Base-by-base conservation (phyloP, 2,329 filamentous ascomycete species). In the Botrytis hyacinthi region DNA sequence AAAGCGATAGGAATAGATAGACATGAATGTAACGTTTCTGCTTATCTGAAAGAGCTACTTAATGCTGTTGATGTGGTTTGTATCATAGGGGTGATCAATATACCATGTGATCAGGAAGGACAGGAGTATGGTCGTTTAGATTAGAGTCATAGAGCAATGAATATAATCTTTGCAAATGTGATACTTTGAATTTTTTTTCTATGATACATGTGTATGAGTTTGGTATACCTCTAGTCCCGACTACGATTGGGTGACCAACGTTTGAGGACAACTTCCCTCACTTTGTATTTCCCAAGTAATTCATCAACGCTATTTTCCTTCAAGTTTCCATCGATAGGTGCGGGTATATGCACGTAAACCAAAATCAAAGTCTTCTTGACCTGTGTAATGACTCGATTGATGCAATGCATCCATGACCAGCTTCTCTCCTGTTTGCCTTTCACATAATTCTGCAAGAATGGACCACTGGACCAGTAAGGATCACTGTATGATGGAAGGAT, bases 311-410 rank as follows among this genome's bases (percentile, higher is more conserved):
- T 89, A 40, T 84, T 70, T 77, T 82, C 81, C 26, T 85, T 84
- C 51, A 82, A 81, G 3, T 84, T 81, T 42, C 85, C 83, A 65
- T 84, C 83, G 26, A 85, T 79, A 1, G 93, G 92, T 5, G 91
- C 87, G 3, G 96, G 96, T 8, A 99, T 87, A 76, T 98, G 95
- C 20, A 99, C 95, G 80, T 98, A 99, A 59, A 93, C 91, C 46
- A 99, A 82, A 54, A 98, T 90, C 77, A 99, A 82, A 67, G 91
- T 97, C 86, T 99, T 99, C 80, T 92, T 89, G 8, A 97, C 96
- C 78, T 97, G 93, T 1, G 91, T 91, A 78, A 98, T 90, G 26
- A 98, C 95, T 14, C 96, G 89, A 77, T 97, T 97, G 62, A 97
- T 88, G 63, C 93, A 92, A 83, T 98, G 95, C 69, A 98, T 85